Evolutionary conservation across 177 flowering plant species (phyloP), one percentile per base, ranked within the genome.

Genomic region (Vitis hybrid): DNA sequence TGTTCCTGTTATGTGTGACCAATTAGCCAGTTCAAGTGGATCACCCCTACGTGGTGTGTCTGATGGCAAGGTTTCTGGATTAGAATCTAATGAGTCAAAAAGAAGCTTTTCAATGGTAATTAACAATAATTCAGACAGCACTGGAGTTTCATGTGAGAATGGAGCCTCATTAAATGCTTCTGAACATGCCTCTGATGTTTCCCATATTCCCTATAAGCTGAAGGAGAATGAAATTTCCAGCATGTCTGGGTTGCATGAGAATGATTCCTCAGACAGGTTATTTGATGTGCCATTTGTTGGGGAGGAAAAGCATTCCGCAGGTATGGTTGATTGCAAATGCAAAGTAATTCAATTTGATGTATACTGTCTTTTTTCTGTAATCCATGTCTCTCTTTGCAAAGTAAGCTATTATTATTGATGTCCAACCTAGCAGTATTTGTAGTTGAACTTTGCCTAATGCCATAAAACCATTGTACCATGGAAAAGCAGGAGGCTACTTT

Each of bases 241-340:
- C 64, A 19, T 72, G 73, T 58, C 76, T 30, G 82, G 67, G 55
- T 15, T 75, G 35, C 86, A 70, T 35, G 86, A 79, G 54, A 72
- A 79, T 77, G 88, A 67, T 52, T 74, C 74, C 72, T 74, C 86
- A 12, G 88, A 82, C 52, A 75, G 65, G 68, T 81, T 91, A 76
- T 87, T 79, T 81, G 97, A 93, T 74, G 97, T 89, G 74, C 90
- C 93, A 18, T 77, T 89, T 68, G 81, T 81, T 69, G 81, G 71
- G 65, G 91, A 85, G 65, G 94, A 81, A 63, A 82, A 83, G 50
- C 74, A 69, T 27, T 51, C 72, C 76, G 74, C 80, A 78, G 91
- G 93, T 89, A 86, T 76, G 75, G 55, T 64, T 73, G 8, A 27
- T 68, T 12, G 40, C 16, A 40, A 21, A 54, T 56, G 52, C 19